Conservation (phyloP, 495 filamentous ascomycete species). For the Cercophora samala region DNA sequence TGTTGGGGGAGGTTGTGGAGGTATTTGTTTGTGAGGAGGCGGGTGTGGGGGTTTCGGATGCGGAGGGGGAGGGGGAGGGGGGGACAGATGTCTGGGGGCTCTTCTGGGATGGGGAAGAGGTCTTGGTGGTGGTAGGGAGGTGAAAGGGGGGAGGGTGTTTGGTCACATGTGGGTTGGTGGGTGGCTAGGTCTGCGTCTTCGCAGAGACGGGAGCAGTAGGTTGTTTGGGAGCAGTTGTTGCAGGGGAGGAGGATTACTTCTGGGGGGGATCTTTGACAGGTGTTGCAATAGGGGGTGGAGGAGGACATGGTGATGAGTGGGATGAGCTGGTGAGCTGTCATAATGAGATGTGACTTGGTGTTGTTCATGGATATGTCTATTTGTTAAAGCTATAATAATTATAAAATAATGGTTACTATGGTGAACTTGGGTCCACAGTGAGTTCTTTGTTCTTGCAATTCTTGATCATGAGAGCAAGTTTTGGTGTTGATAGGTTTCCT, state of each 20-base stretch:
- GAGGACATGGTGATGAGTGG: not conserved
- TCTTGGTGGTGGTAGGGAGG: not conserved
- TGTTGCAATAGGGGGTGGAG: constrained; percentile 4
- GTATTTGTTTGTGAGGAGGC: not conserved
- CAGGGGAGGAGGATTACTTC: constrained; percentile 36
- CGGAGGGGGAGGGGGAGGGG: not conserved
- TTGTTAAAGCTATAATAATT: not conserved
- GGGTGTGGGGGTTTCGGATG: not conserved
- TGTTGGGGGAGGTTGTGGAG: too few species aligned
- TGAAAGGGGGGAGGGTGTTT: not conserved
- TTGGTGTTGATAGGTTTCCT: not conserved
- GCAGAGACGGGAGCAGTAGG: constrained; percentile 48
- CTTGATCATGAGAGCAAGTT: not conserved
- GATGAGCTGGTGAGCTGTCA: not conserved
- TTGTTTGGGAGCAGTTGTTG: constrained; percentile 36
- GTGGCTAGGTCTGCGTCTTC: constrained; percentile 44
- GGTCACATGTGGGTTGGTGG: constrained; percentile 41
- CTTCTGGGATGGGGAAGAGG: not conserved
- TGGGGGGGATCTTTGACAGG: constrained; percentile 20
- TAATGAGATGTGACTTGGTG: not conserved
- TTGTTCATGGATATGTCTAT: not conserved
- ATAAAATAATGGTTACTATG: not conserved
- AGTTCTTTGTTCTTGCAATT: not conserved
- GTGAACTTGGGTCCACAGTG: not conserved
- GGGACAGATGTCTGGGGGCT: not conserved